Conservation (phyloP, 306 rosid species). For the Trifolium repens region DNA sequence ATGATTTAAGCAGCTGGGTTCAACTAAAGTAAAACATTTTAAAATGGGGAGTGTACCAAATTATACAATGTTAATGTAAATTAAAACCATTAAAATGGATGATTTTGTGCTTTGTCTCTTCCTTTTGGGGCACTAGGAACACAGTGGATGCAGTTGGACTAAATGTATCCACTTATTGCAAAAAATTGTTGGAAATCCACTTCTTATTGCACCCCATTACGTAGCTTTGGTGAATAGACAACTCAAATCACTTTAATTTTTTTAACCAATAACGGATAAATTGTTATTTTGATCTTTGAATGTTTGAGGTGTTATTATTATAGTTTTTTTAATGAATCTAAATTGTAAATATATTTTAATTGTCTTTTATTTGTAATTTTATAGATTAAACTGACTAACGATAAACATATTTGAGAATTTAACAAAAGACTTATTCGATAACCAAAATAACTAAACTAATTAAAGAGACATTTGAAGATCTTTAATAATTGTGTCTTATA, state of each 20-base stretch:
- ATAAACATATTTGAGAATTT: too few relatives aligned
- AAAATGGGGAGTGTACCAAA: neutral
- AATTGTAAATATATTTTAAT: too few relatives aligned
- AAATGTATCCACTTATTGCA: constrained; percentile 44
- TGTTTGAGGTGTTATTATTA: too few relatives aligned
- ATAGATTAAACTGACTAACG: too few relatives aligned
- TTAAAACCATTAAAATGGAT: constrained; percentile 16
- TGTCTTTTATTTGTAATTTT: too few relatives aligned
- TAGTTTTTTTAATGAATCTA: too few relatives aligned
- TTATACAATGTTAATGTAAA: neutral
- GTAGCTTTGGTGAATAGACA: constrained; percentile 45
- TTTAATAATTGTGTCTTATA: too few relatives aligned
- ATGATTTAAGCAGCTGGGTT: neutral
- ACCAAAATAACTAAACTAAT: too few relatives aligned
- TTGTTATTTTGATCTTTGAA: too few relatives aligned
- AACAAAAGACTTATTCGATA: too few relatives aligned
- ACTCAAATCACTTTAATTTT: constrained; percentile 10
- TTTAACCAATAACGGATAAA: neutral
- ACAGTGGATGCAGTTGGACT: constrained; percentile 68
- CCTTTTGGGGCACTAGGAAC: constrained; percentile 43
- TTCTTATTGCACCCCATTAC: constrained; percentile 48
- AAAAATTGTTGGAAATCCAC: constrained; percentile 58
- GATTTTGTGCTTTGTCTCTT: constrained; percentile 35
- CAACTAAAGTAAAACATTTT: constrained; percentile 10
- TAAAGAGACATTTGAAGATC: too few relatives aligned